phyloP scores from a whole-genome alignment of 2,329 filamentous ascomycete species.

The Tolypocladium tundrense region DNA sequence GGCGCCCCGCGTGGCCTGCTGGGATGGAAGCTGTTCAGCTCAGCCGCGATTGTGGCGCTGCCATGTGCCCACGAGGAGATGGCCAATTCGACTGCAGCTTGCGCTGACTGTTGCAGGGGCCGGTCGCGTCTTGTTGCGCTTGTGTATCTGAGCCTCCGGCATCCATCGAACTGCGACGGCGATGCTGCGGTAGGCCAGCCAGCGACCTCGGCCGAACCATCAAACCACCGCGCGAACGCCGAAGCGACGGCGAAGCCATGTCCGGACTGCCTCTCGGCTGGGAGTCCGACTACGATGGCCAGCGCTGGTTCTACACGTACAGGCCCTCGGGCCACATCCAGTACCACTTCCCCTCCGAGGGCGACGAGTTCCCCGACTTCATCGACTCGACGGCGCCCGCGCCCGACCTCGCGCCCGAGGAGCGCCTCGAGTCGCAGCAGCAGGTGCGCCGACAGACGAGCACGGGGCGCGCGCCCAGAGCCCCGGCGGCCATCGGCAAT shows the following conservation, averaged over 20 bases:
- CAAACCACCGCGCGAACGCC: neutral
- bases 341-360: constrained; percentile 45
- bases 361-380: constrained; percentile 48
- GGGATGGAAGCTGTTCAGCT: neutral
- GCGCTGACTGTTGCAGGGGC: neutral
- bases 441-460: constrained; percentile 29
- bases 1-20: neutral
- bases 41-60: neutral
- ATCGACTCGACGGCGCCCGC: constrained; percentile 26
- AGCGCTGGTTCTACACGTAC: constrained; percentile 48
- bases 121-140: neutral
- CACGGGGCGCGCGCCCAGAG: constrained; percentile 3
- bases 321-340: constrained; percentile 42
- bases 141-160: neutral
- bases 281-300: constrained; percentile 48
- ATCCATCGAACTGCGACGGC: neutral
- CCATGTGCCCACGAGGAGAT: neutral
- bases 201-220: neutral
- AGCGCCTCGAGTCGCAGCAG: constrained; percentile 40
- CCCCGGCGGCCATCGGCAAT: neutral
- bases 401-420: constrained; percentile 37
- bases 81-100: neutral
- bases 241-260: constrained; percentile 10
- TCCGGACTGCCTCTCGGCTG: constrained; percentile 39
- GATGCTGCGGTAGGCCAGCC: neutral